Conservation (phyloP, 2,329 filamentous ascomycete species). For the Alternaria arbusti region DNA sequence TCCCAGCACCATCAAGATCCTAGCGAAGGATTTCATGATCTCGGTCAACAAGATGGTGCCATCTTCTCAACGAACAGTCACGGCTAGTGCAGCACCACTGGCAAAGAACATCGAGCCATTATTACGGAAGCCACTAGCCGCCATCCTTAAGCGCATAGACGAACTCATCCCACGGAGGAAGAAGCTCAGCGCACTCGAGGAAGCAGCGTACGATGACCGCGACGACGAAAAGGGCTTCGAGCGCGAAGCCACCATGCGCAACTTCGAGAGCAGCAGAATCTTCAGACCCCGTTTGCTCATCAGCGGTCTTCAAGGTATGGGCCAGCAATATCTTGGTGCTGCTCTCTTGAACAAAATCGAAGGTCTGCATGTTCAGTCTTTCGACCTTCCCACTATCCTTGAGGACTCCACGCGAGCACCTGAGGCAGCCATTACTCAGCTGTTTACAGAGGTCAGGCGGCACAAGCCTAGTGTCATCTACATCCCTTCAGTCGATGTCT, state of each 20-base stretch:
- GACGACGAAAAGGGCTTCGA: slow-evolving; percentile 84
- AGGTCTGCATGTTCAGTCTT: slow-evolving; percentile 90
- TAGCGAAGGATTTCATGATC: slow-evolving; percentile 95
- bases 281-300: slow-evolving; percentile 90
- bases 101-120: slow-evolving; percentile 82
- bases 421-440: slow-evolving; percentile 86
- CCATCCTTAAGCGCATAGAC: slow-evolving; percentile 74
- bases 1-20: slow-evolving; percentile 80
- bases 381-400: slow-evolving; percentile 86
- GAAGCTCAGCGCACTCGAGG: slow-evolving; percentile 86
- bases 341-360: slow-evolving; percentile 91
- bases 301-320: slow-evolving; percentile 85
- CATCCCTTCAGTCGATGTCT: slow-evolving; percentile 86
- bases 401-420: slow-evolving; percentile 81
- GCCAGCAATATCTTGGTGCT: slow-evolving; percentile 85
- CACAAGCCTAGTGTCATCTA: slow-evolving; percentile 97
- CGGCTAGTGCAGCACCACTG: slow-evolving; percentile 81
- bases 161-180: slow-evolving; percentile 83
- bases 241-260: slow-evolving; percentile 73
- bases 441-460: slow-evolving; percentile 90
- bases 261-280: slow-evolving; percentile 83
- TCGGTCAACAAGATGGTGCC: slow-evolving; percentile 96
- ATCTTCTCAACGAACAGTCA: slow-evolving; percentile 88
- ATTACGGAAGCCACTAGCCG: slow-evolving; percentile 72
- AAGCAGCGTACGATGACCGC: slow-evolving; percentile 90